phyloP scores from a whole-genome alignment of 306 rosid genomes.

The Ormosia emarginata region DNA sequence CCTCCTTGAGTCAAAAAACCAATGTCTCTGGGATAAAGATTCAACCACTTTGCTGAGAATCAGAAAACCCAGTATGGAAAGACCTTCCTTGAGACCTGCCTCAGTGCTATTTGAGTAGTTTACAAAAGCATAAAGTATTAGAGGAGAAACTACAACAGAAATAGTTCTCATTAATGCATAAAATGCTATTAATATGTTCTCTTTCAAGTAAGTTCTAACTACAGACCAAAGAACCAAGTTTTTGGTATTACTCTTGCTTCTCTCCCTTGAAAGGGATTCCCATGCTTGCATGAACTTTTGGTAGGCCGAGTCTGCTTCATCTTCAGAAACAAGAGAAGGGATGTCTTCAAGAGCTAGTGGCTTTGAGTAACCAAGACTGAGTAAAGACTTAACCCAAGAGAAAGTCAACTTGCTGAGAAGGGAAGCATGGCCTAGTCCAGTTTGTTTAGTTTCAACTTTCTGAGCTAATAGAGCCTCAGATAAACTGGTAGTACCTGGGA shows the following conservation, averaged over 20 bases:
- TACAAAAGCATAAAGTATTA: constrained; percentile 68
- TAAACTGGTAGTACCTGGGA: constrained; percentile 11
- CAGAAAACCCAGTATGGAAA: constrained; percentile 47
- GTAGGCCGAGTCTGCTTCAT: constrained; percentile 49
- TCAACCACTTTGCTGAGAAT: constrained; percentile 50
- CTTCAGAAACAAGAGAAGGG: constrained; percentile 61
- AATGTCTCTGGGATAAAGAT: constrained; percentile 67
- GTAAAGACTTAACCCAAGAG: constrained; percentile 66
- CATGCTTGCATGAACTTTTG: constrained; percentile 47
- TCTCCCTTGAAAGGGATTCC: constrained; percentile 45
- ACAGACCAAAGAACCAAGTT: constrained; percentile 52
- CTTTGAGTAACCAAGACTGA: constrained; percentile 52
- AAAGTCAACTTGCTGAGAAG: constrained; percentile 52
- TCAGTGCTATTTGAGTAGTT: constrained; percentile 41
- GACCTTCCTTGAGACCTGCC: constrained; percentile 34
- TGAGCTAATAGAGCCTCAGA: constrained; percentile 49
- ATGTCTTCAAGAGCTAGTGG: constrained; percentile 56
- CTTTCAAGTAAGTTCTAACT: constrained; percentile 48
- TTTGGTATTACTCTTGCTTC: constrained; percentile 19
- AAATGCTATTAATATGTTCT: constrained; percentile 50
- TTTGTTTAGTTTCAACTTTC: constrained; percentile 13
- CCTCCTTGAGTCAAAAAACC: constrained; percentile 61
- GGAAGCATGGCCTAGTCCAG: constrained; percentile 28
- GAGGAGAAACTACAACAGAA: constrained; percentile 52
- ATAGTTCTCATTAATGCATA: constrained; percentile 46